Evolutionary conservation across 345 rosid genomes (phyloP).

Genomic region (Eucalyptus pauciflora): DNA sequence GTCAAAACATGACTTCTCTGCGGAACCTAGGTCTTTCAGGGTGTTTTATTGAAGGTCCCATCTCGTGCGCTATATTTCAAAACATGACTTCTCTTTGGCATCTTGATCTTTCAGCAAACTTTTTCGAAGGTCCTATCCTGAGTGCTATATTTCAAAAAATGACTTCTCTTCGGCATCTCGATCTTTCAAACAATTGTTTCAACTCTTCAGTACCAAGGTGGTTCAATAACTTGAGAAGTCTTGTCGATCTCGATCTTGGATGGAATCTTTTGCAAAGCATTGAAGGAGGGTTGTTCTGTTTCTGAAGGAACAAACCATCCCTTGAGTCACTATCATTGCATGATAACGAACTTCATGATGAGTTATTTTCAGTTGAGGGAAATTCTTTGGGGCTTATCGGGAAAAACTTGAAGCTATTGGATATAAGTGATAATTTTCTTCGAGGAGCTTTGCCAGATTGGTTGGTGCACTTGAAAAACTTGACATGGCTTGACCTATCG

Average conservation of each 20-base stretch:
- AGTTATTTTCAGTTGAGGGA: background rate
- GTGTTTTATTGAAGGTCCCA: background rate
- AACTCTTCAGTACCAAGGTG: background rate
- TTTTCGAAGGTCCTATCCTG: accelerated
- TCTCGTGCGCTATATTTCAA: no score
- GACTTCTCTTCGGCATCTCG: background rate
- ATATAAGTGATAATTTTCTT: accelerated
- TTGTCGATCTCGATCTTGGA: background rate
- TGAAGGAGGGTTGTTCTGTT: background rate
- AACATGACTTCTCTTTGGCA: no score
- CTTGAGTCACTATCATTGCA: accelerated
- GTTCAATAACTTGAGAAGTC: background rate
- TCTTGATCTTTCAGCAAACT: accelerated
- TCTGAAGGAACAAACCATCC: background rate
- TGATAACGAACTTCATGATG: accelerated
- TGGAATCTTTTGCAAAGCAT: accelerated
- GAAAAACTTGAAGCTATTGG: background rate
- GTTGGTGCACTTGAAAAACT: background rate
- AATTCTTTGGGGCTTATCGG: accelerated
- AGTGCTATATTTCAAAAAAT: background rate
- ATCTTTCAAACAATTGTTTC: background rate
- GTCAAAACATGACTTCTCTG: no score
- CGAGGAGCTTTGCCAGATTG: background rate
- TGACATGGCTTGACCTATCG: background rate
- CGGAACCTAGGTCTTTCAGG: no score